Conservation (phyloP, 2,329 filamentous ascomycete species). For the Sporothrix brasiliensis region DNA sequence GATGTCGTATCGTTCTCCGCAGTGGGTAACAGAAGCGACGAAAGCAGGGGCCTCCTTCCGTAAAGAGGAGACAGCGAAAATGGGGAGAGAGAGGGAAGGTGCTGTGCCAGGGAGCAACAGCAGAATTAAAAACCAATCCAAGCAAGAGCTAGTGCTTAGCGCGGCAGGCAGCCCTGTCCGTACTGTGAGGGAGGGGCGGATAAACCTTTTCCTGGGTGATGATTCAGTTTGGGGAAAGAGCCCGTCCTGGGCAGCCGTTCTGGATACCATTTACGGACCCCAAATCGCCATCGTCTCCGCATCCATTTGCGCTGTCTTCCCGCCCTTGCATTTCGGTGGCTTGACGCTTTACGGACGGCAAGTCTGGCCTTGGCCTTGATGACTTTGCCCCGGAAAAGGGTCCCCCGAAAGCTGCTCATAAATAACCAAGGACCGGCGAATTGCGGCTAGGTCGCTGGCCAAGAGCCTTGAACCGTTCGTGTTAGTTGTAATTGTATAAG, state of each 20-base stretch:
- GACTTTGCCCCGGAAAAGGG: slow-evolving; percentile 6
- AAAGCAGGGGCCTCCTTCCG: slow-evolving; percentile 15
- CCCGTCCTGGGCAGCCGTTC: background rate
- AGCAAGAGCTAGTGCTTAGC: background rate
- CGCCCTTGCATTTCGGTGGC: background rate
- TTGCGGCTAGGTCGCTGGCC: background rate
- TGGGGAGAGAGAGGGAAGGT: background rate
- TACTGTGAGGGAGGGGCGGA: slow-evolving; percentile 14
- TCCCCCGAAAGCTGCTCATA: slow-evolving; percentile 13
- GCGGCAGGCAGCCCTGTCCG: background rate
- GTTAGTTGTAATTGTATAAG: background rate
- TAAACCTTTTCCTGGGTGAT: slow-evolving; percentile 17
- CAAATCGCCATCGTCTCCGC: background rate
- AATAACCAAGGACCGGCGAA: background rate
- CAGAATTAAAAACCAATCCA: background rate
- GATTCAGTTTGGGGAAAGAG: slow-evolving; percentile 11
- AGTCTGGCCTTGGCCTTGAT: no score
- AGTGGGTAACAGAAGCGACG: slow-evolving; percentile 1
- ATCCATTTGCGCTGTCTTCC: background rate
- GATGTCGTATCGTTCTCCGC: slow-evolving; percentile 23
- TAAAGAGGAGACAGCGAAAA: background rate
- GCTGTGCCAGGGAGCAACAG: background rate
- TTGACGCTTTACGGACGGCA: no score
- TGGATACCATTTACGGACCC: background rate
- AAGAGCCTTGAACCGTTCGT: background rate